These are phyloP conservation scores for Solanum clarkiae DNA, from an alignment of 257 asterid genomes.

Conservation along the genomic window DNA sequence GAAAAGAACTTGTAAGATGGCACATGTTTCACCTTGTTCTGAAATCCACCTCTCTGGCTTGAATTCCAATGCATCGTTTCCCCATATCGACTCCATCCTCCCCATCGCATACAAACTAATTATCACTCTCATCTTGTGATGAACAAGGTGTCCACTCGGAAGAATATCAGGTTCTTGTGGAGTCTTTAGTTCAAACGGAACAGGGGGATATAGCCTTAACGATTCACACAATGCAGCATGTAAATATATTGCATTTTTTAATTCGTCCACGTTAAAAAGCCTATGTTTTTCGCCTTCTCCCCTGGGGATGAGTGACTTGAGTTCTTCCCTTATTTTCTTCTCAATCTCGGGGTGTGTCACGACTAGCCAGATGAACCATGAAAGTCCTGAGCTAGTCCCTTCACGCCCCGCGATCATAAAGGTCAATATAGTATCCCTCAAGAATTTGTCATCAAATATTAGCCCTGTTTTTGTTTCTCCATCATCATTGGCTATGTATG, in stretches of 20 bases:
- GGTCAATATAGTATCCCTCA: neutral
- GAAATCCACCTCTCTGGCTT: conserved; percentile 57
- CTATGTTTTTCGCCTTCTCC: neutral
- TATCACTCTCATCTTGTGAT: conserved; percentile 28
- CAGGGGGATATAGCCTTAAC: conserved; percentile 48
- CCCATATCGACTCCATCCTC: conserved; percentile 43
- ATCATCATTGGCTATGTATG: neutral
- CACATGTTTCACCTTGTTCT: conserved; percentile 22
- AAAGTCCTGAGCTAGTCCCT: neutral
- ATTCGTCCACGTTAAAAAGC: neutral
- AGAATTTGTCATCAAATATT: neutral
- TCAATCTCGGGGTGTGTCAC: neutral
- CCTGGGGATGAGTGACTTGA: neutral
- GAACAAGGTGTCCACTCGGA: conserved; percentile 42
- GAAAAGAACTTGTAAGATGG: conserved; percentile 49
- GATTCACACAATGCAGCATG: conserved; percentile 31
- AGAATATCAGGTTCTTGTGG: conserved; percentile 23
- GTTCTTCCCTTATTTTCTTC: neutral
- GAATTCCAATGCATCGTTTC: conserved; percentile 36
- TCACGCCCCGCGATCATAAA: neutral
- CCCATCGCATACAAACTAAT: conserved; percentile 45
- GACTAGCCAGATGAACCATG: neutral
- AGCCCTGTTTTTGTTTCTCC: neutral
- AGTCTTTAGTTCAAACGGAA: conserved; percentile 40
- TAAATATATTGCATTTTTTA: neutral